Conservation (phyloP, 805 yeast genomes). For the Sugiyamaella americana region DNA sequence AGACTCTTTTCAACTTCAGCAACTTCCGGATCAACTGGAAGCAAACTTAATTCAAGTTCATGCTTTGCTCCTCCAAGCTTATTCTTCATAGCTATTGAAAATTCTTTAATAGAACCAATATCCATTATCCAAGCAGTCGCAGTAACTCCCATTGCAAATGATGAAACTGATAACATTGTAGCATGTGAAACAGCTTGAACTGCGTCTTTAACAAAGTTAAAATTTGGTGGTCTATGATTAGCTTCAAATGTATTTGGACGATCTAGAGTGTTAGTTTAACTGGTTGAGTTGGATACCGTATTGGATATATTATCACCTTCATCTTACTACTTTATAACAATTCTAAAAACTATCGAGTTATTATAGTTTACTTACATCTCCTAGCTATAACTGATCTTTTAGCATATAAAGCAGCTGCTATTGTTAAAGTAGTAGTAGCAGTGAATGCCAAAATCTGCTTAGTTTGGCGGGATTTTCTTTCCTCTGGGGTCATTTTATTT, state of each 20-base stretch:
- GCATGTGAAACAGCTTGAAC: slow-evolving; percentile 80
- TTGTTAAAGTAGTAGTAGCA: slow-evolving; percentile 65
- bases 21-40: slow-evolving; percentile 21
- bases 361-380: slow-evolving; percentile 38
- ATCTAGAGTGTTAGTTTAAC: slow-evolving; percentile 27
- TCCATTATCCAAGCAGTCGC: slow-evolving; percentile 80
- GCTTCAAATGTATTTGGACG: slow-evolving; percentile 74
- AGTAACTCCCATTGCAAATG: slow-evolving; percentile 63
- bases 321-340: too few species aligned
- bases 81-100: slow-evolving; percentile 60
- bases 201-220: slow-evolving; percentile 75
- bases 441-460: slow-evolving; percentile 67
- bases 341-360: too few species aligned
- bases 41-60: slow-evolving; percentile 11
- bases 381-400: slow-evolving; percentile 67
- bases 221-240: slow-evolving; percentile 80
- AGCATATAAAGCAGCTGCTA: slow-evolving; percentile 67
- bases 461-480: neutral
- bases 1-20: slow-evolving; percentile 17
- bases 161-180: slow-evolving; percentile 63
- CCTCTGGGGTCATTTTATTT: neutral
- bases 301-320: neutral
- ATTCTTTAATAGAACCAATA: slow-evolving; percentile 61
- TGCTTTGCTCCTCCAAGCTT: slow-evolving; percentile 59
- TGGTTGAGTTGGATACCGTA: neutral